Evolutionary conservation across 768 basidiomycete species (phyloP), one percentile per base, ranked within the genome.

Genomic region (Exsudoporus frostii): DNA sequence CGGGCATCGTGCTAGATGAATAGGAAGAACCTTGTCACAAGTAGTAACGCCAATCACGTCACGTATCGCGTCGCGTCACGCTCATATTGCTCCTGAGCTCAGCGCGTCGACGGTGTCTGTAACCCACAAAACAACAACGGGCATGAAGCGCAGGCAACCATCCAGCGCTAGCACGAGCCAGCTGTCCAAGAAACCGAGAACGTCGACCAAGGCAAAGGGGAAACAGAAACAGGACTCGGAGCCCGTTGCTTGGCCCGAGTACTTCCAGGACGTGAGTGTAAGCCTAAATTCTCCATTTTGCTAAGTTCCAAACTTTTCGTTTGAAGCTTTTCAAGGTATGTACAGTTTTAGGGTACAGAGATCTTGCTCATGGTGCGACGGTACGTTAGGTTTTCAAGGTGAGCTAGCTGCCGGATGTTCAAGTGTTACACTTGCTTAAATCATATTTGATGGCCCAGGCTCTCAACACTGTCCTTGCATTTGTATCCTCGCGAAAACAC

Each of bases 401-500:
- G 57, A 49, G 65, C 45, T 43, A 39, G 22, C 33, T 37, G 17
- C 17, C 20, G 2, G 13, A 27, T 2, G 14, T 45, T 25, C 48
- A 0, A 15, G 22, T 7, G 24, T 43, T 46, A 33, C 36, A 17
- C 6, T 25, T 36, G n/a, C 30, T 34, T 10, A 48, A 17, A 17
- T 27, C 22, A 34, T 29, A 4, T 45, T n/a, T 11, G 17, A 51
- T 6, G 15, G 13, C 14, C 36, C 46, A 95, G 90, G 90, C 92
- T 10, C 73, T 95, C 43, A 95, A 94, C 60, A 91, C 92, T 14
- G 90, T 96, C 5, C 79, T 94, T 37, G 92, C 88, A 0, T 96
- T 96, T 63, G 79, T 92, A 36, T 88, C 90, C 3, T 85, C 90
- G 0, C 78, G 90, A 55, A 88, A 90, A 58, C 82, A 89, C 57